Conservation (phyloP, 1,284 basidiomycete species). For the Leccinum variabile region DNA sequence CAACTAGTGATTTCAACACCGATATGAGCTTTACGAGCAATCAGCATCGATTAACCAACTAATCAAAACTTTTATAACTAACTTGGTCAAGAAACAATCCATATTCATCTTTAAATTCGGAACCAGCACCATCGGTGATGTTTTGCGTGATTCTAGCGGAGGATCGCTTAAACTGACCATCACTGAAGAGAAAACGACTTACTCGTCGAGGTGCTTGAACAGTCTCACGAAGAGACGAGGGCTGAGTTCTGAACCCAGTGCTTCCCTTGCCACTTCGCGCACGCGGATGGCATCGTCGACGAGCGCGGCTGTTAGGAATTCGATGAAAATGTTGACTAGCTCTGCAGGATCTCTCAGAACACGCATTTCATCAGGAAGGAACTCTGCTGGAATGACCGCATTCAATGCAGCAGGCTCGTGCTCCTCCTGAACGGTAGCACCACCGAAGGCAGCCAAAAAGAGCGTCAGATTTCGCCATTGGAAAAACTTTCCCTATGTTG, state of each 20-base stretch:
- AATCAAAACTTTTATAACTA: conserved; percentile 15
- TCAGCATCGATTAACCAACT: conserved; percentile 15
- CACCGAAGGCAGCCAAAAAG: conserved; percentile 76
- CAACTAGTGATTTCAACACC: conserved; percentile 74
- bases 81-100: conserved; percentile 78
- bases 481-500: conserved; percentile 63
- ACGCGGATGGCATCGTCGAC: conserved; percentile 62
- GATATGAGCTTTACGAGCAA: conserved; percentile 57
- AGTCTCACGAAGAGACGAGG: conserved; percentile 66
- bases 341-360: conserved; percentile 56
- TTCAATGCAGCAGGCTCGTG: conserved; percentile 51
- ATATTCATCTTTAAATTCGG: conserved; percentile 52
- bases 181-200: conserved; percentile 29
- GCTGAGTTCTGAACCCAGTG: conserved; percentile 77
- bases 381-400: conserved; percentile 55
- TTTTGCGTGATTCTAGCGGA: conserved; percentile 46
- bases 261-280: conserved; percentile 77
- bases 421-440: conserved; percentile 59
- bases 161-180: neutral
- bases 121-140: conserved; percentile 45
- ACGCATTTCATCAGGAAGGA: conserved; percentile 72
- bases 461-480: conserved; percentile 90
- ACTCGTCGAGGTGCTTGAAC: conserved; percentile 75
- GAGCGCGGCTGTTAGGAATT: conserved; percentile 69
- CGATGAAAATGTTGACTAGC: conserved; percentile 65